Conservation (phyloP, 169 alveolate genomes). For the Eimeria praecox region DNA sequence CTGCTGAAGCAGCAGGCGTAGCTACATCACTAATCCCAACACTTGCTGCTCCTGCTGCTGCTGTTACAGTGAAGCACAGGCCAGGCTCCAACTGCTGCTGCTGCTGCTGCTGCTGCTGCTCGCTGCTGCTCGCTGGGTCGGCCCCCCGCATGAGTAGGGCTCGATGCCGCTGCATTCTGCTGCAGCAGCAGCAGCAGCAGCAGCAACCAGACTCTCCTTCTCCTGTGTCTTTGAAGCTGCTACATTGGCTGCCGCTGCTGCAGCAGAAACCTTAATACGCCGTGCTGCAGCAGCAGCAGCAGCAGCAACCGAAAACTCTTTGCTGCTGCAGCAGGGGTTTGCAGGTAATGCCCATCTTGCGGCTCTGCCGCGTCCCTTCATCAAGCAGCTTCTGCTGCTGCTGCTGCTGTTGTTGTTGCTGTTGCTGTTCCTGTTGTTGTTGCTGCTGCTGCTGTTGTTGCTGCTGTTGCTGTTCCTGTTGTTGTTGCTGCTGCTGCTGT, state of each 20-base stretch:
- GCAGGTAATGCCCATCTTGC: not conserved
- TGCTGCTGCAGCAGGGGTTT: not conserved
- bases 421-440: not conserved
- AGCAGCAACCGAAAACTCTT: not conserved
- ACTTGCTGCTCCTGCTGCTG: conserved; percentile 34
- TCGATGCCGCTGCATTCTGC: conserved; percentile 50
- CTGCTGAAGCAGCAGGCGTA: not conserved
- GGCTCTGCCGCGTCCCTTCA: conserved; percentile 19
- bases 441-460: not conserved
- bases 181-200: conserved; percentile 67
- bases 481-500: not conserved
- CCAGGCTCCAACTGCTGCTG: conserved; percentile 39
- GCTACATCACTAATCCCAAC: not conserved
- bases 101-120: conserved; percentile 45
- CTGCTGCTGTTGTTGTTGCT: not conserved
- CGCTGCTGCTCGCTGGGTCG: not conserved
- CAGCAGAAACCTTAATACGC: conserved; percentile 7
- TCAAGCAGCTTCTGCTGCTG: not conserved
- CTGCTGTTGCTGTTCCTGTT: not conserved
- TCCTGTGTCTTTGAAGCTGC: not conserved
- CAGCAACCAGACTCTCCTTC: conserved; percentile 24
- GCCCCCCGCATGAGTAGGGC: conserved; percentile 25
- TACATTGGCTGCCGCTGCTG: conserved; percentile 61
- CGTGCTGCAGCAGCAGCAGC: conserved; percentile 1
- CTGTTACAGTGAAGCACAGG: conserved; percentile 36